phyloP scores from a whole-genome alignment of 2,329 filamentous ascomycete species.

The Huntiella abstrusa region DNA sequence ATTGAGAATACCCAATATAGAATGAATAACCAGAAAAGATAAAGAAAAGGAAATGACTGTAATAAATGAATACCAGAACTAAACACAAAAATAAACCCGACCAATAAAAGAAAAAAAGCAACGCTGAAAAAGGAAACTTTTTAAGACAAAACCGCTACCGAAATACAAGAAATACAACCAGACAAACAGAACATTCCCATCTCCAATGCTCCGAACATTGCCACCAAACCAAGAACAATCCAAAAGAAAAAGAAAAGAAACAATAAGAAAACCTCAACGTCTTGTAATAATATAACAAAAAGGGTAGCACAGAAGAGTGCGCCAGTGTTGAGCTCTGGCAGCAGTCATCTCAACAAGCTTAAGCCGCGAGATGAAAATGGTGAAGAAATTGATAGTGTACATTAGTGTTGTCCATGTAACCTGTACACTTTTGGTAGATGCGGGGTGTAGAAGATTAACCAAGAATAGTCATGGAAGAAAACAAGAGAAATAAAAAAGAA shows the following conservation, averaged over 20 bases:
- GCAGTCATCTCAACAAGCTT: not conserved
- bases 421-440: too few relatives aligned
- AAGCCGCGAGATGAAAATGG: not conserved
- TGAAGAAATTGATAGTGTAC: not conserved
- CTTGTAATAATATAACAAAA: constrained; percentile 1
- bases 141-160: constrained; percentile 7
- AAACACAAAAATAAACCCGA: constrained; percentile 4
- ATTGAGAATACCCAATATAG: constrained; percentile 4
- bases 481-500: constrained; percentile 3
- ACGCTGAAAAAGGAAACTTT: constrained; percentile 11
- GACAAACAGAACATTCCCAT: not conserved
- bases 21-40: not conserved
- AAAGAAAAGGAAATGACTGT: not conserved
- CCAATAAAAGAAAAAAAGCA: constrained; percentile 4
- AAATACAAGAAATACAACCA: not conserved
- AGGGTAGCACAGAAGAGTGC: not conserved
- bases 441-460: too few relatives aligned
- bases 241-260: constrained; percentile 3
- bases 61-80: constrained; percentile 1
- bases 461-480: constrained; percentile 2
- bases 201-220: not conserved
- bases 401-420: too few relatives aligned
- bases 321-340: not conserved
- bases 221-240: constrained; percentile 1
- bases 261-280: constrained; percentile 3